These are phyloP conservation scores for Metarhizium robertsii DNA, from an alignment of 2,329 filamentous ascomycete genomes.

Conservation along the genomic window DNA sequence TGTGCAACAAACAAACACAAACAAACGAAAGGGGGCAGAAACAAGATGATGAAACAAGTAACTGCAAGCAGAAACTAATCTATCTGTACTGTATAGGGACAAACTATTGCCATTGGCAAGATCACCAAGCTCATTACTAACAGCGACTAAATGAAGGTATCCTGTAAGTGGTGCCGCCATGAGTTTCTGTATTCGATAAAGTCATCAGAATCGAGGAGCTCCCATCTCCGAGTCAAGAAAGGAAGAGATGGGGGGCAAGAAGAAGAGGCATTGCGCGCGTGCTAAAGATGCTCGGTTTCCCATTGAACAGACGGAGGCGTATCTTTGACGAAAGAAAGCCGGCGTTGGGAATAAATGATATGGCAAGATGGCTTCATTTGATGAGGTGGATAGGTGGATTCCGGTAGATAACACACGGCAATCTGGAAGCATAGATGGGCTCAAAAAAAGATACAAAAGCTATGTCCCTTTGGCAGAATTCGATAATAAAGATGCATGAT, in stretches of 20 bases:
- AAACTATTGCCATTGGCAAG: conserved; percentile 99
- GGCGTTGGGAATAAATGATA: background rate
- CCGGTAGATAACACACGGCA: background rate
- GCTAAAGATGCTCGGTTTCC: background rate
- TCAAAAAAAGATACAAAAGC: background rate
- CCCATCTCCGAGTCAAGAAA: background rate
- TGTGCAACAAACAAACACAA: background rate
- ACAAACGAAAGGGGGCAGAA: background rate
- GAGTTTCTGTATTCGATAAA: background rate
- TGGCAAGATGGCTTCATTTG: background rate
- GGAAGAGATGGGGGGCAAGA: background rate
- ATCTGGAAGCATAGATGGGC: background rate
- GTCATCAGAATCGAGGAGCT: background rate
- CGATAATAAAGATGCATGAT: background rate
- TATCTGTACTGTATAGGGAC: conserved; percentile 51
- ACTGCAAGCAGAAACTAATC: background rate
- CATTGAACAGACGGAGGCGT: background rate
- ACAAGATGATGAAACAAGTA: background rate
- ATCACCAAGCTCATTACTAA: conserved; percentile 74
- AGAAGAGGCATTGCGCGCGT: background rate
- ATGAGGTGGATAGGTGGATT: background rate
- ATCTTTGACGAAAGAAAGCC: background rate
- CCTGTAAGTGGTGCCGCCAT: background rate
- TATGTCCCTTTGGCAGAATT: background rate
- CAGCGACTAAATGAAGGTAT: conserved; percentile 1